Base-by-base conservation (phyloP, 2,329 filamentous ascomycete species). In the Pseudonectria foliicola region DNA sequence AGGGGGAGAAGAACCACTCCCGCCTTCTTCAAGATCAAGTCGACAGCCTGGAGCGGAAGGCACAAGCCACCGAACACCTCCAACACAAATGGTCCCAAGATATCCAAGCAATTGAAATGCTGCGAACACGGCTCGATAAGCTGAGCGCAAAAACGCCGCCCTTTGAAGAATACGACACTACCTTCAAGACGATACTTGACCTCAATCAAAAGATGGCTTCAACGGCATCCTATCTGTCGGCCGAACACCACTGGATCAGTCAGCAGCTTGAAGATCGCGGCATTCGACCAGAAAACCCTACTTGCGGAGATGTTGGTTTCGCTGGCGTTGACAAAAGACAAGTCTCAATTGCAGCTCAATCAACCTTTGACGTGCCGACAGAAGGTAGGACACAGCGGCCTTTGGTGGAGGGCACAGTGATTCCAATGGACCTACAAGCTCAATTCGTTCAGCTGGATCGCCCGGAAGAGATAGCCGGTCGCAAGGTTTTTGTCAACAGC, bases 401-500 rank as follows among this genome's bases (percentile, higher is more conserved):
- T 5, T 21, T 8, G 5, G 18, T 21, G 18, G 18, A 21, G 5
- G 18, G 18, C 8, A 21, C 5, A 21, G 18, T 21, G 18, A 5
- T 21, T 21, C 18, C 18, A 21, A 21, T 34, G 24, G 18, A 28
- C 8, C 27, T 25, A 10, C 30, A 32, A 33, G 23, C 10, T 13
- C 24, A 31, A 37, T 23, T 18, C 35, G 10, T 25, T 13, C 32
- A 28, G 27, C 34, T 27, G 32, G 23, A n/a, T n/a, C n/a, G n/a
- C 31, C 39, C 28, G 23, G 38, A 40, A 23, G 37, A 43, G 31
- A 27, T 24, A 12, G 31, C 38, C 13, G 42, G 42, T 8, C 58
- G 56, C 31, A 57, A 48, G 27, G 59, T 63, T 6, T 41, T 53
- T 14, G 52, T 64, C n/a, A 39, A 53, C 26, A 60, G 57, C 31